A percentile compares a stretch with the other conserved stretches of the same genome.
Evolutionary conservation across 2,329 filamentous ascomycete genomes (phyloP).

Genomic region (Sodiomyces alkalinus): DNA sequence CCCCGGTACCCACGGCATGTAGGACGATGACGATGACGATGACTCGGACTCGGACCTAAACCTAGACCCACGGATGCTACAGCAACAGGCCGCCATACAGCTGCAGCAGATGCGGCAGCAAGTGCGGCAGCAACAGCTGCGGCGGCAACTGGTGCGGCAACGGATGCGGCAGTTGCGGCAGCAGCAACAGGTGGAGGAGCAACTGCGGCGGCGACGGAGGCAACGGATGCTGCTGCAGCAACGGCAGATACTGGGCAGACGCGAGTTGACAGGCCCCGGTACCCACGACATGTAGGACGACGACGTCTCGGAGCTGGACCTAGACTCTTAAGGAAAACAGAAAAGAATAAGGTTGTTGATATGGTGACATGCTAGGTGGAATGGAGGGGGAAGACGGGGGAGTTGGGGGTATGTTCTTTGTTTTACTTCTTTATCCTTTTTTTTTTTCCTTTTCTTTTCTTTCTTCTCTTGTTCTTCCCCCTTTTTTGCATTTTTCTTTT

Average conservation of each 20-base stretch:
- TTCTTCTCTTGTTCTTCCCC: too few species aligned
- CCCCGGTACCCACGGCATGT: conserved; percentile 27
- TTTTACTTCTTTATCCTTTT: too few species aligned
- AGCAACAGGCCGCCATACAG: too few species aligned
- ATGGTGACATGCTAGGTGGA: too few species aligned
- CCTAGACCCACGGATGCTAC: too few species aligned
- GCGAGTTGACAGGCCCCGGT: conserved; percentile 31
- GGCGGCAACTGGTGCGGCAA: conserved; percentile 13
- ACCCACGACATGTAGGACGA: conserved; percentile 28
- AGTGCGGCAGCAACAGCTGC: conserved; percentile 15
- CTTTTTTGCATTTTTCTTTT: too few species aligned
- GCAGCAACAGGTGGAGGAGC: conserved; percentile 14
- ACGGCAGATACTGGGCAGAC: conserved; percentile 33
- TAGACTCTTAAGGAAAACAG: too few species aligned
- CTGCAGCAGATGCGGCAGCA: conserved; percentile 15
- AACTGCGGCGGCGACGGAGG: conserved; percentile 19
- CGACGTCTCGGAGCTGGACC: not conserved
- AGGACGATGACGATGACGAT: conserved; percentile 6
- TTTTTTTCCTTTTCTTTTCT: too few species aligned
- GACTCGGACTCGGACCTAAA: too few species aligned
- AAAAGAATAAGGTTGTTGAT: too few species aligned
- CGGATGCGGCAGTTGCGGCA: conserved; percentile 13
- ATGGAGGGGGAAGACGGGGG: too few species aligned
- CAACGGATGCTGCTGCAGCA: conserved; percentile 16
- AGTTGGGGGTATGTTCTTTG: too few species aligned